A percentile compares a stretch with the other conserved stretches of the same genome.
phyloP scores from a whole-genome alignment of 176 grass and related monocot genomes.

The Rhynchospora tenuis region DNA sequence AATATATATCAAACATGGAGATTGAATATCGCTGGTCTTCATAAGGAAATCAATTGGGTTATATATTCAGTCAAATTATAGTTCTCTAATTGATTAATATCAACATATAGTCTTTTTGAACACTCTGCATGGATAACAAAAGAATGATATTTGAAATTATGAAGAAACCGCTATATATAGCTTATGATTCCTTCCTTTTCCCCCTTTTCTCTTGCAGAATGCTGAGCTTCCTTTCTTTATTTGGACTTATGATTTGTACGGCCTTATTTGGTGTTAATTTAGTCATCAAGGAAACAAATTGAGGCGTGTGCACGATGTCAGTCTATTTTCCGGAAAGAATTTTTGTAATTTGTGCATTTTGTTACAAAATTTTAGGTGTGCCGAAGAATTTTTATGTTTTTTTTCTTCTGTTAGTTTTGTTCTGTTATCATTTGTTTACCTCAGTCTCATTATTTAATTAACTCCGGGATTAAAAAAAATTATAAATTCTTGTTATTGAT shows the following conservation, averaged over 20 bases:
- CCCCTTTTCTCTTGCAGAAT: background rate
- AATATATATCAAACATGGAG: too few species aligned
- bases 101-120: background rate
- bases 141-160: background rate
- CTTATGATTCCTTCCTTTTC: background rate
- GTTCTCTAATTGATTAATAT: background rate
- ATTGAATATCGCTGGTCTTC: too few species aligned
- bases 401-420: too few species aligned
- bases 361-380: too few species aligned
- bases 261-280: background rate
- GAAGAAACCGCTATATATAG: background rate
- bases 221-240: constrained; percentile 5
- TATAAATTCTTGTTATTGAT: too few species aligned
- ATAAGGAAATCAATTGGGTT: too few species aligned
- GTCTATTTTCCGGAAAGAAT: background rate
- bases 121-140: background rate
- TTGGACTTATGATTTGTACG: constrained; percentile 6
- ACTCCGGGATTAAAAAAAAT: too few species aligned
- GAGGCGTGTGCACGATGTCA: background rate
- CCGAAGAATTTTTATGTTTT: too few species aligned
- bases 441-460: too few species aligned
- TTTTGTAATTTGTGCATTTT: background rate
- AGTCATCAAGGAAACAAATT: background rate
- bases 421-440: too few species aligned
- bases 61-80: too few species aligned